Conservation (phyloP, 2,329 filamentous ascomycete species). For the Aspergillus novofumigatus region DNA sequence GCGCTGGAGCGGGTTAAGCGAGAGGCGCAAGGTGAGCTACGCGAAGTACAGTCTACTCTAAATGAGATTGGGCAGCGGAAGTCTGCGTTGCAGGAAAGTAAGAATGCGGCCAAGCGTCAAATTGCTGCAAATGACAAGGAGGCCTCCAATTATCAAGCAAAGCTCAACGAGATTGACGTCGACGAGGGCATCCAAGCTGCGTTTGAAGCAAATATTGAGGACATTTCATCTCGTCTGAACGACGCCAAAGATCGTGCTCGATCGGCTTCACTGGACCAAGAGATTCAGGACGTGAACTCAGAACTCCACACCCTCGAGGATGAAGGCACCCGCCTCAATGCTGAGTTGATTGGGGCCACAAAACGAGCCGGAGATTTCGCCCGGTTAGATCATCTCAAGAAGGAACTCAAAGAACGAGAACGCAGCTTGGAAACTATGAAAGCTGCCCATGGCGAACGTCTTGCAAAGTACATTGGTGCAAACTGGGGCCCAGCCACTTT, state of each 20-base stretch:
- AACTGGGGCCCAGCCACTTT: slow-evolving; percentile 68
- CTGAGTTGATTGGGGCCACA: slow-evolving; percentile 80
- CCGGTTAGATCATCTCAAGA: slow-evolving; percentile 75
- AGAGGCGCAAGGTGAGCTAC: slow-evolving; percentile 69
- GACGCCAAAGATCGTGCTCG: slow-evolving; percentile 61
- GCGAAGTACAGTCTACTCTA: slow-evolving; percentile 66
- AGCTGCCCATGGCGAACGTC: slow-evolving; percentile 67
- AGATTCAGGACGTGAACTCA: slow-evolving; percentile 62
- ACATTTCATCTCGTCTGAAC: slow-evolving; percentile 61
- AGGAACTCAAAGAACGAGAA: slow-evolving; percentile 70
- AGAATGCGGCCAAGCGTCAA: slow-evolving; percentile 67
- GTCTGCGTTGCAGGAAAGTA: slow-evolving; percentile 68
- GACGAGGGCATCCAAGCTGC: slow-evolving; percentile 82
- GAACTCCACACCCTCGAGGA: slow-evolving; percentile 67
- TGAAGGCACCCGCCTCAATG: slow-evolving; percentile 65
- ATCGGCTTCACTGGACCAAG: slow-evolving; percentile 63
- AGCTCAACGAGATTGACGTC: slow-evolving; percentile 67
- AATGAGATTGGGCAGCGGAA: slow-evolving; percentile 71
- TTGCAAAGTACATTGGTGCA: slow-evolving; percentile 60
- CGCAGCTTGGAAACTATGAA: slow-evolving; percentile 73
- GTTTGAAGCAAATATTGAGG: slow-evolving; percentile 68
- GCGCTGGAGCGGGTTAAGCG: slow-evolving; percentile 70
- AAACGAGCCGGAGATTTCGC: slow-evolving; percentile 77
- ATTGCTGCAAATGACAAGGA: slow-evolving; percentile 71
- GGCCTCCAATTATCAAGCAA: slow-evolving; percentile 60